These are phyloP conservation scores for Camelina hispida DNA, from an alignment of 345 rosid species.

Conservation along the genomic window DNA sequence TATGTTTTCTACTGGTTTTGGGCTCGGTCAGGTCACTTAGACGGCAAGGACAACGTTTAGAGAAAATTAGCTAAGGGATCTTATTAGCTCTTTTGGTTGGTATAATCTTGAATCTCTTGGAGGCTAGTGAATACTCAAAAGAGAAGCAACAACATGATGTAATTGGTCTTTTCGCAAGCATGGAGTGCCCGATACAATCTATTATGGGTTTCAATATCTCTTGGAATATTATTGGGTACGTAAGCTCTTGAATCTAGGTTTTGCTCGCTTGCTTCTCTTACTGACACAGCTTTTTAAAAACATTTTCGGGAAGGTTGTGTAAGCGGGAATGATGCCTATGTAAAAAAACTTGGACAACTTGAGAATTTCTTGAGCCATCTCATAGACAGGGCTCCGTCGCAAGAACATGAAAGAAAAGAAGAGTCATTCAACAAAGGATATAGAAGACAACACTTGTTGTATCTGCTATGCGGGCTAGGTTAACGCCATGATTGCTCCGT, in stretches of 20 bases:
- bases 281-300: background rate
- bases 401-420: slow-evolving; percentile 49
- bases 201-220: slow-evolving; percentile 79
- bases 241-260: slow-evolving; percentile 40
- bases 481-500: slow-evolving; percentile 74
- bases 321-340: slow-evolving; percentile 56
- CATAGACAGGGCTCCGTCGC: slow-evolving; percentile 46
- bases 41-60: slow-evolving; percentile 72
- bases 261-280: slow-evolving; percentile 4
- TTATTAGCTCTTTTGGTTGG: slow-evolving; percentile 87
- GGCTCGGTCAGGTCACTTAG: slow-evolving; percentile 64
- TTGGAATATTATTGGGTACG: slow-evolving; percentile 85
- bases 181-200: slow-evolving; percentile 83
- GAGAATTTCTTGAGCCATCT: slow-evolving; percentile 69
- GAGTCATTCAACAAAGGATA: slow-evolving; percentile 45
- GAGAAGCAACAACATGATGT: slow-evolving; percentile 60
- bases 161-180: slow-evolving; percentile 73
- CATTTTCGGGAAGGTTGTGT: slow-evolving; percentile 65
- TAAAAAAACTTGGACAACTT: slow-evolving; percentile 61
- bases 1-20: background rate
- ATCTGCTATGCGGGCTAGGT: slow-evolving; percentile 75
- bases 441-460: slow-evolving; percentile 74
- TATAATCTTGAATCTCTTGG: slow-evolving; percentile 87
- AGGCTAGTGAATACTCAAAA: slow-evolving; percentile 54
- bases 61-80: slow-evolving; percentile 79